phyloP scores from a whole-genome alignment of 768 basidiomycete genomes.

The Boletus sp. region DNA sequence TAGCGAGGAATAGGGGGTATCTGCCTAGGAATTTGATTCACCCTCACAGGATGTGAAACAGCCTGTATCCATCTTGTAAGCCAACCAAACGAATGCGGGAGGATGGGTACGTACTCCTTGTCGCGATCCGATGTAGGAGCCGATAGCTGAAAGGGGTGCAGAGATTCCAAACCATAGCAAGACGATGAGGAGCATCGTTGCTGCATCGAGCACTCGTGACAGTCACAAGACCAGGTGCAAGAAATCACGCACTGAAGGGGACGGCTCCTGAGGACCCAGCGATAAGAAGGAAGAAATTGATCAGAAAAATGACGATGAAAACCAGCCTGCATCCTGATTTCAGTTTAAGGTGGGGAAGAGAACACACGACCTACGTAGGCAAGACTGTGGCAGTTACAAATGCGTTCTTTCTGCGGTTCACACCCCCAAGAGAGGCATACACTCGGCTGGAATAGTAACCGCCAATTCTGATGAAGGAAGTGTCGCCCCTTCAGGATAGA shows the following conservation, averaged over 20 bases:
- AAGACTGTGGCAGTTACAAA: slow-evolving; percentile 86
- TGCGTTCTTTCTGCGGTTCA: slow-evolving; percentile 73
- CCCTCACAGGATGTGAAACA: slow-evolving; percentile 79
- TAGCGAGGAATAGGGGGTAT: slow-evolving; percentile 88
- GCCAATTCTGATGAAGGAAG: slow-evolving; percentile 52
- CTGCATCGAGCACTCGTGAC: slow-evolving; percentile 33
- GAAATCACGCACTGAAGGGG: slow-evolving; percentile 67
- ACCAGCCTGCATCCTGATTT: slow-evolving; percentile 51
- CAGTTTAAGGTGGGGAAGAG: slow-evolving; percentile 1
- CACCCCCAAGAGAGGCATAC: slow-evolving; percentile 71
- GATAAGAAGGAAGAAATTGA: slow-evolving; percentile 83
- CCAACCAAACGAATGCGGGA: neutral
- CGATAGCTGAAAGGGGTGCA: slow-evolving; percentile 81
- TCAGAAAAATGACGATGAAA: slow-evolving; percentile 82
- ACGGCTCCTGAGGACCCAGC: slow-evolving; percentile 93
- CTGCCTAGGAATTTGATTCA: slow-evolving; percentile 93
- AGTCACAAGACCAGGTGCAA: neutral
- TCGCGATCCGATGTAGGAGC: slow-evolving; percentile 81
- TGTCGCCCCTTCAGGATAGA: neutral
- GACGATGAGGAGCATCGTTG: slow-evolving; percentile 81
- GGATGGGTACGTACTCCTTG: slow-evolving; percentile 62
- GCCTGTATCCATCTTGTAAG: slow-evolving; percentile 40
- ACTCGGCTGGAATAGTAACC: slow-evolving; percentile 86
- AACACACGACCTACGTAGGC: slow-evolving; percentile 60
- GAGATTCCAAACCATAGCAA: slow-evolving; percentile 93